phyloP scores from a whole-genome alignment of 83 land plant genomes.

The Diphasiastrum complanatum region DNA sequence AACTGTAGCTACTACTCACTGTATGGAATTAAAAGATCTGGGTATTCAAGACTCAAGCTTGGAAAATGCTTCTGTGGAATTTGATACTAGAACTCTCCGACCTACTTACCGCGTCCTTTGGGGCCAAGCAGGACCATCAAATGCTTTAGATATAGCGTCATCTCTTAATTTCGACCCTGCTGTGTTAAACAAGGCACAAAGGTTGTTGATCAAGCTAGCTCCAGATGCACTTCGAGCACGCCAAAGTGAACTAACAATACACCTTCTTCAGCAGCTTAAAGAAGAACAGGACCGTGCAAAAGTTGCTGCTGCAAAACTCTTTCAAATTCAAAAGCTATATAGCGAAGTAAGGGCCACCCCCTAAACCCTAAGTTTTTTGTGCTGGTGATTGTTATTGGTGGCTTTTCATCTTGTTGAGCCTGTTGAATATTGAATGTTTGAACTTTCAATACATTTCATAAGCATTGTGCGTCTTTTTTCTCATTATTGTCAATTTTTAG shows the following conservation, averaged over 20 bases:
- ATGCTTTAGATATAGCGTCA: constrained; percentile 77
- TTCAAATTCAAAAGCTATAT: constrained; percentile 50
- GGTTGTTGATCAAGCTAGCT: constrained; percentile 54
- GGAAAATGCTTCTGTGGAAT: constrained; percentile 95
- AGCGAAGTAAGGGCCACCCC: constrained; percentile 75
- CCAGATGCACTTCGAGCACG: constrained; percentile 55
- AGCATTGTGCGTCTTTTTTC: too few relatives aligned
- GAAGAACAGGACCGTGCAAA: constrained; percentile 45
- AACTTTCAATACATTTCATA: too few relatives aligned
- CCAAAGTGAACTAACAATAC: constrained; percentile 51
- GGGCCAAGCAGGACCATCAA: constrained; percentile 83
- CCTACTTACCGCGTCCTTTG: constrained; percentile 81
- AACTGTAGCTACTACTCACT: constrained; percentile 81
- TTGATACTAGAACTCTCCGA: constrained; percentile 55
- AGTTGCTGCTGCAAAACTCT: constrained; percentile 43
- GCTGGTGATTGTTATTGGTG: too few relatives aligned
- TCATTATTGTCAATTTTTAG: too few relatives aligned
- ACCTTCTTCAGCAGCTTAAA: constrained; percentile 58
- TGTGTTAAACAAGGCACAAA: constrained; percentile 51
- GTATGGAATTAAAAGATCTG: constrained; percentile 57
- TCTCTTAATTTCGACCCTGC: constrained; percentile 62
- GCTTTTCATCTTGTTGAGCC: too few relatives aligned
- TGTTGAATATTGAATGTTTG: too few relatives aligned
- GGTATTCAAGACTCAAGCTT: constrained; percentile 54
- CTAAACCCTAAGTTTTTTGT: too few relatives aligned